Evolutionary conservation across 768 basidiomycete genomes (phyloP), one percentile per base, ranked within the genome.

Genomic region (Suillus tomentosus): DNA sequence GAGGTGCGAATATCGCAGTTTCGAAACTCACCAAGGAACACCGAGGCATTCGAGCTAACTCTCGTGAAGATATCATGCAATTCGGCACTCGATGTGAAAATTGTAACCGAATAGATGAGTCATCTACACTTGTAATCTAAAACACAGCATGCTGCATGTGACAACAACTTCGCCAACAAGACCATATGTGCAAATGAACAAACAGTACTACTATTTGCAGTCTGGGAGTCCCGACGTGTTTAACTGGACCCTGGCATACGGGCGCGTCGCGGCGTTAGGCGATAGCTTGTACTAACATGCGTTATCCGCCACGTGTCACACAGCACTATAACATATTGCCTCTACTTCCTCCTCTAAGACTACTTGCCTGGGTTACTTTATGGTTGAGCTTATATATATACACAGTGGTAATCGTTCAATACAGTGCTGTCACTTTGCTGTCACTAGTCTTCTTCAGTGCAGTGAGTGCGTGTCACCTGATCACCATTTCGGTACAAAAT

Each of bases 221-320:
- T 54, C 34, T 34, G 53, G 19, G 19, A 36, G 34, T 34, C 34
- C 31, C 53, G 53, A 34, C 53, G 53, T 54, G 19, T 36, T 36
- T 17, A 17, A 53, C 15, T 48, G 24, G 22, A 48, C 22, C 47
- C 7, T 15, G 31, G 5, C 19, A 47, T n/a, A 22, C 5, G 24
- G 48, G 24, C 8, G 31, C 31, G 31, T 31, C 31, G 31, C 31
- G 31, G 14, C 27, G 15, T 17, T 17, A 24, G 31, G 50, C 27
- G 51, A 34, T 54, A 54, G 53, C 31, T 54, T 53, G 17, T 31
- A 31, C 15, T 34, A 7, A 36, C 53, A 54, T 54, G 53, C 53
- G 34, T 54, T 54, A 36, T 54, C 53, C 11, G 34, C 53, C 53
- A 54, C 53, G 53, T 54, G 34, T 42, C 24, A 5, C 24, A 37